Base-by-base conservation (phyloP, 768 basidiomycete genomes). In the Suillus plorans region DNA sequence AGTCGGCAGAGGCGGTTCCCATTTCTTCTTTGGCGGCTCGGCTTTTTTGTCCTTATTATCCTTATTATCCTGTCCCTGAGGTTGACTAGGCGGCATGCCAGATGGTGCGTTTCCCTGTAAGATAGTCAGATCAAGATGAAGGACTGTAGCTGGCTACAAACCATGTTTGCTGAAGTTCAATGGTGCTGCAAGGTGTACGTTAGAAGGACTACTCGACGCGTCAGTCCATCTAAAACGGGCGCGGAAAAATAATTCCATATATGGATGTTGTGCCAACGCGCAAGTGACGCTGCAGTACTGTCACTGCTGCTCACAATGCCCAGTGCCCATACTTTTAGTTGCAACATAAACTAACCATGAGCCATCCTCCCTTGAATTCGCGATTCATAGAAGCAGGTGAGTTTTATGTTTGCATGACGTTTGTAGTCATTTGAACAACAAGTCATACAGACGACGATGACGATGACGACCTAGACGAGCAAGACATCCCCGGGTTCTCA, bases 1-100 rank as follows among this genome's bases (percentile, higher is more conserved):
- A 55, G 97, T 97, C 16, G 97, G 96, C 64, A 97, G 86, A 71
- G 97, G 97, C 9, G 97, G 95, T 76, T 99, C 97, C 95, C 96
- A 99, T 81, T 97, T 96, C 87, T 98, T 97, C 79, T 89, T 86
- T 74, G 85, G 81, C 14, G 76, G 72, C 71, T 87, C 82, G 20
- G 82, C 71, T 68, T 79, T 79, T 70, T 82, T 80, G 53, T 81
- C 79, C 66, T 78, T 73, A 78, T 78, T 84, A 64, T 81, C 77
- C 69, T 81, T 78, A 22, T 79, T 85, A 60, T 84, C 77, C 64
- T 74, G 69, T 77, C 74, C 71, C 75, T 79, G 77, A 83, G 85
- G 75, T 81, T 81, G 66, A 36, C 78, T 64, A 10, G 79, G 79
- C 0, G 73, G 76, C 59, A 84, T 73, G 63, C 85, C 90, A 58